Evolutionary conservation across 2,329 filamentous ascomycete genomes (phyloP), one percentile per base, ranked within the genome.

Genomic region (Lecanoromycetidae sp.): DNA sequence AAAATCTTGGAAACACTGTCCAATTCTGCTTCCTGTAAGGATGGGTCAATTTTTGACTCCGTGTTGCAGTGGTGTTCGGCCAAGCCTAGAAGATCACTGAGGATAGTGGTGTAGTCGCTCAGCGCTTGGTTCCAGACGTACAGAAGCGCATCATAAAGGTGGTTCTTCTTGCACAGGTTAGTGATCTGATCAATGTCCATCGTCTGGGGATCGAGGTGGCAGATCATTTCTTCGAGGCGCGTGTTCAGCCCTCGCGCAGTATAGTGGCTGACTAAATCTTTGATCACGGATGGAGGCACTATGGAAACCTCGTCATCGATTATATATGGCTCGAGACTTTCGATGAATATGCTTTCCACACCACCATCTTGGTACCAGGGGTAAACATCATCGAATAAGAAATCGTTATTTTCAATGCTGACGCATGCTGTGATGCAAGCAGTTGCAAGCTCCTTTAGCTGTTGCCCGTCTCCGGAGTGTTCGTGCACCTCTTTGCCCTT

Each of bases 51-150:
- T 7, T 74, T 71, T 20, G 68, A 52, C 75, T 62, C 56, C 7
- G 62, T 64, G 42, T 67, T 63, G 41, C 58, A 49, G 1, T 55
- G 44, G 7, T 33, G 22, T 15, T 59, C 56, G 19, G 62, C 60
- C 20, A 95, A 70, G 12, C 76, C 69, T 40, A 94, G 69, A 2
- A 98, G 74, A 52, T 95, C 87, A 55, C 87, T 82, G 48, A 96
- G 71, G 1, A 91, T 90, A 1, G 88, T 93, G 52, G 95, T 80
- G 58, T 93, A 95, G 63, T 98, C 93, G 52, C 72, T 71, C 23
- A 98, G 70, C 2, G 87, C 87, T 62, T 86, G 82, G 51, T 94
- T 96, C 91, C 91, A 98, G 46, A 98, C 84, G 61, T 96, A 95
- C 35, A 93, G 87, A 48, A 95, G 76, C 2, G 91, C 93, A 64